These are phyloP conservation scores for Saccharum officinarum DNA, from an alignment of 176 grass and related monocot species.

Conservation along the genomic window DNA sequence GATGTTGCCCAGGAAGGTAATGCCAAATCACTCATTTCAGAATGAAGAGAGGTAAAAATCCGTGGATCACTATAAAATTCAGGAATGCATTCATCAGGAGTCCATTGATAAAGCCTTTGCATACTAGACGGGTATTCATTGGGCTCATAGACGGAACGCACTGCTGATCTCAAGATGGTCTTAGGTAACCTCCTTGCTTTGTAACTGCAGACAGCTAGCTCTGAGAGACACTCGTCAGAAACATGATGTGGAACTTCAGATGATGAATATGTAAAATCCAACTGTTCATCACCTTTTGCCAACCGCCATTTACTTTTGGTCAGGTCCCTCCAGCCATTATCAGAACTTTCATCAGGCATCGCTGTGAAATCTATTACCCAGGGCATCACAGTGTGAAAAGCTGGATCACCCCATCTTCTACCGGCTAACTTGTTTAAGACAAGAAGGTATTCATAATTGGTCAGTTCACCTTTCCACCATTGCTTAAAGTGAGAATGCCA, in stretches of 20 bases:
- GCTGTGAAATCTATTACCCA: constrained; percentile 98
- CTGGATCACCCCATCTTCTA: constrained; percentile 88
- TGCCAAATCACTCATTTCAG: constrained; percentile 92
- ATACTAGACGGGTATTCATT: constrained; percentile 98
- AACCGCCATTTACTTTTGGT: constrained; percentile 97
- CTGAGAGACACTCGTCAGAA: constrained; percentile 97
- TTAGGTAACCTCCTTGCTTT: constrained; percentile 95
- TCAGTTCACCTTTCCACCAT: constrained; percentile 88
- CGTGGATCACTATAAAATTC: constrained; percentile 88
- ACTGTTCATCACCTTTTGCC: constrained; percentile 95
- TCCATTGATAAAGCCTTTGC: constrained; percentile 96
- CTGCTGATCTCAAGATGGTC: constrained; percentile 71
- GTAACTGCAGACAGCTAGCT: constrained; percentile 97
- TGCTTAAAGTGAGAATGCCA: constrained; percentile 68
- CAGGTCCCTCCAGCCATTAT: constrained; percentile 89
- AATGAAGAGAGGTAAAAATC: constrained; percentile 86
- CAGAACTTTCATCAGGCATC: constrained; percentile 74
- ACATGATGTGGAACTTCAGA: constrained; percentile 97
- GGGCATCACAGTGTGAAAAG: constrained; percentile 95
- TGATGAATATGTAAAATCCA: constrained; percentile 93
- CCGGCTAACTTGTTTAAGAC: constrained; percentile 92
- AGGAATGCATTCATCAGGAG: constrained; percentile 94
- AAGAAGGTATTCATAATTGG: constrained; percentile 96
- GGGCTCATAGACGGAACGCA: constrained; percentile 91
- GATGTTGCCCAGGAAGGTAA: constrained; percentile 76